phyloP scores from a whole-genome alignment of 257 asterid genomes.

The Plantago ovata region DNA sequence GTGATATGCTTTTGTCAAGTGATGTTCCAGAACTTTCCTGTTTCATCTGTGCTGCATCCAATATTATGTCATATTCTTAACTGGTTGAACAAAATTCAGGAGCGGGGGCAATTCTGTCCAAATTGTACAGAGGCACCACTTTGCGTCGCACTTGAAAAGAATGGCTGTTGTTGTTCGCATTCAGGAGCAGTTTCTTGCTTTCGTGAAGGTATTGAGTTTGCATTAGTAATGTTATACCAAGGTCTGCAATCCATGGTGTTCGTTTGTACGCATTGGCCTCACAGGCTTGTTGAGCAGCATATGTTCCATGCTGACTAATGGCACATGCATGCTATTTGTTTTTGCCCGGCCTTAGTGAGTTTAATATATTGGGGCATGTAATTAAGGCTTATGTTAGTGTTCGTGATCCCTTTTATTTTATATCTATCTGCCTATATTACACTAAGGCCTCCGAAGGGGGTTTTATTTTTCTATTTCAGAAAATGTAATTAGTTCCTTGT shows the following conservation, averaged over 20 bases:
- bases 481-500: not conserved
- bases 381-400: too few species aligned
- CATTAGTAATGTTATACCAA: not conserved
- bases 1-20: not conserved
- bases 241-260: too few species aligned
- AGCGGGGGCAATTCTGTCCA: conserved; percentile 83
- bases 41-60: conserved; percentile 4
- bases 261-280: not conserved
- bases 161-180: conserved; percentile 95
- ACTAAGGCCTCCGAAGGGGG: not conserved
- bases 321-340: not conserved
- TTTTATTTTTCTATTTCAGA: not conserved
- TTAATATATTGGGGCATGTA: too few species aligned
- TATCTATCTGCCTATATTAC: too few species aligned
- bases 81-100: conserved; percentile 49
- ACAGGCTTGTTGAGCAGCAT: not conserved
- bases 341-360: too few species aligned
- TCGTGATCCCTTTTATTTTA: not conserved
- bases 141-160: conserved; percentile 92
- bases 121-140: conserved; percentile 97
- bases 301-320: not conserved
- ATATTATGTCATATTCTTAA: conserved; percentile 16
- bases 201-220: conserved; percentile 67
- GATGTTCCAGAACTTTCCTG: not conserved
- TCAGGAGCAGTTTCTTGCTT: conserved; percentile 85